Evolutionary conservation across 768 basidiomycete genomes (phyloP).

Genomic region (Lactarius psammicola): DNA sequence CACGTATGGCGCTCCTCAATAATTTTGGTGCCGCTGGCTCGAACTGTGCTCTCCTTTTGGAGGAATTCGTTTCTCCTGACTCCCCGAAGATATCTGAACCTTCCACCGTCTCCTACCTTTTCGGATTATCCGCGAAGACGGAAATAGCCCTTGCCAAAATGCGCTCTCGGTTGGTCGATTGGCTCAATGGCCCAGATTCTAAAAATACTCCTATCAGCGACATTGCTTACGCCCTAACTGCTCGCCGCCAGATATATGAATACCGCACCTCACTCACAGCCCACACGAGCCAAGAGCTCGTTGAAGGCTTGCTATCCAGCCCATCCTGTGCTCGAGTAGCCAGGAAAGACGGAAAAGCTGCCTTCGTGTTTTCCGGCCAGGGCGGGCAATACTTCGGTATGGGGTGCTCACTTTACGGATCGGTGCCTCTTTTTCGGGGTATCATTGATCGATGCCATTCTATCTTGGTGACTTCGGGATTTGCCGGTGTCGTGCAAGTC

Average conservation of each 20-base stretch:
- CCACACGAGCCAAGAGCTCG: conserved; percentile 44
- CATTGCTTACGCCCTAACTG: conserved; percentile 66
- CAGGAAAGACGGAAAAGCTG: conserved; percentile 37
- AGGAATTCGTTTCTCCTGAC: conserved; percentile 42
- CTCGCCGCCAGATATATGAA: conserved; percentile 56
- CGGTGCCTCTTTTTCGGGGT: conserved; percentile 46
- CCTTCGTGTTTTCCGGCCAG: conserved; percentile 75
- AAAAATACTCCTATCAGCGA: conserved; percentile 41
- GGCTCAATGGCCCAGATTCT: conserved; percentile 41
- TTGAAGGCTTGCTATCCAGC: conserved; percentile 43
- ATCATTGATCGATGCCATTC: conserved; percentile 59
- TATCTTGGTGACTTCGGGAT: conserved; percentile 49
- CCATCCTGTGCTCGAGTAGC: conserved; percentile 37
- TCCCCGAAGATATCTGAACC: neutral
- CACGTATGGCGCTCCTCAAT: conserved; percentile 60
- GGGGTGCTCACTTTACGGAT: conserved; percentile 56
- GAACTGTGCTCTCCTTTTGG: conserved; percentile 59
- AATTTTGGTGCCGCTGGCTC: conserved; percentile 78
- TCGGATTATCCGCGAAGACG: conserved; percentile 66
- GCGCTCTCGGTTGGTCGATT: conserved; percentile 47
- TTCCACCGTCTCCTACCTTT: conserved; percentile 37
- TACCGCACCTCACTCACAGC: conserved; percentile 54
- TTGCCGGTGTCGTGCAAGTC: conserved; percentile 48
- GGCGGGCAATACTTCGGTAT: conserved; percentile 67
- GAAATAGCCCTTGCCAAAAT: conserved; percentile 46